Conservation (phyloP, 2,329 filamentous ascomycete genomes). For the Ophiocordyceps sinensis region DNA sequence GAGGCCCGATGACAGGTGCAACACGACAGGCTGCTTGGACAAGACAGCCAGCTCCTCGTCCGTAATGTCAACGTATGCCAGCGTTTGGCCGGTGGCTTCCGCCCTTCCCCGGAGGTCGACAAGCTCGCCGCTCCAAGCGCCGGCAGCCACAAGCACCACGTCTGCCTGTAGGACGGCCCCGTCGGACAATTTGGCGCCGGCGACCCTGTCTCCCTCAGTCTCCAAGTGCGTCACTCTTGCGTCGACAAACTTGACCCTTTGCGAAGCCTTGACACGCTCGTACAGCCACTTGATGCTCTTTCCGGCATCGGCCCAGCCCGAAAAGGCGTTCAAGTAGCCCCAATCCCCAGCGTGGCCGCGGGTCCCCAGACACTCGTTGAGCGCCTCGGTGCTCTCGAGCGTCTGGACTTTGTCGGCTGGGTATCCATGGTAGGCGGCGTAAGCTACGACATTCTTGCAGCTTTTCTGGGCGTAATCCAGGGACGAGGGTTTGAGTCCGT, state of each 20-base stretch:
- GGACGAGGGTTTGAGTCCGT: slow-evolving; percentile 18
- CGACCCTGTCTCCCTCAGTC: slow-evolving; percentile 24
- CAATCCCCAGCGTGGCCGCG: slow-evolving; percentile 41
- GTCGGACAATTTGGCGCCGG: slow-evolving; percentile 34
- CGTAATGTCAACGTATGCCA: slow-evolving; percentile 66
- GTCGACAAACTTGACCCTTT: slow-evolving; percentile 40
- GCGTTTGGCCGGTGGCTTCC: slow-evolving; percentile 66
- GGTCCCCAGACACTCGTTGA: slow-evolving; percentile 30
- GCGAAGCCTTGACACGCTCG: slow-evolving; percentile 34
- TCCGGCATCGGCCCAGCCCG: slow-evolving; percentile 72
- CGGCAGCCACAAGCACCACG: slow-evolving; percentile 66
- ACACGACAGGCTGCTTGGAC: slow-evolving; percentile 51
- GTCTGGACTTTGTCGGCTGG: slow-evolving; percentile 25
- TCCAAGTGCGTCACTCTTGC: slow-evolving; percentile 31
- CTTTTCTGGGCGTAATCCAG: slow-evolving; percentile 46
- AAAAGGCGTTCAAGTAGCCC: slow-evolving; percentile 61
- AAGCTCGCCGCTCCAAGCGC: slow-evolving; percentile 71
- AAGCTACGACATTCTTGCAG: slow-evolving; percentile 42
- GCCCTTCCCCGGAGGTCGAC: slow-evolving; percentile 65
- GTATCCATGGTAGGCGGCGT: slow-evolving; percentile 25
- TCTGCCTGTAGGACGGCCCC: slow-evolving; percentile 38
- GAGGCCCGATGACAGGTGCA: slow-evolving; percentile 57
- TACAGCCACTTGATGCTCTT: slow-evolving; percentile 52
- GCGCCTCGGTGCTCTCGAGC: slow-evolving; percentile 27
- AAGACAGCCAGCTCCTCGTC: slow-evolving; percentile 54